Conservation (phyloP, 768 basidiomycete genomes). For the Lactarius psammicola region DNA sequence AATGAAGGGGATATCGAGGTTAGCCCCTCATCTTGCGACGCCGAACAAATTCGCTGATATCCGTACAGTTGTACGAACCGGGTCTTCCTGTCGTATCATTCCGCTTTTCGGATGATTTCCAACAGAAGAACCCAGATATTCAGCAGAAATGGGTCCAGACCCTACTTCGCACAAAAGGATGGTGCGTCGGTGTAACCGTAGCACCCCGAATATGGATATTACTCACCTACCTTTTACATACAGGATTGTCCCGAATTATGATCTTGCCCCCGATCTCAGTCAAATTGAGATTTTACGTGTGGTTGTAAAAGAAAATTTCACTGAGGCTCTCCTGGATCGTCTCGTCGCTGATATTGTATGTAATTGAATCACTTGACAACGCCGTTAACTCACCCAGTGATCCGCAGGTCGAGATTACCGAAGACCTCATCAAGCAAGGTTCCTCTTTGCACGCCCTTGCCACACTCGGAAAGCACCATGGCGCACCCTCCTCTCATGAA, state of each 20-base stretch:
- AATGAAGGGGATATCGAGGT: slow-evolving; percentile 63
- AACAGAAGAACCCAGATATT: slow-evolving; percentile 50
- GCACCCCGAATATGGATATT: neutral
- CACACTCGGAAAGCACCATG: slow-evolving; percentile 37
- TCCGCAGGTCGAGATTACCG: slow-evolving; percentile 59
- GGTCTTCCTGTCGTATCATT: slow-evolving; percentile 55
- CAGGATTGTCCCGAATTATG: slow-evolving; percentile 61
- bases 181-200: slow-evolving; percentile 31
- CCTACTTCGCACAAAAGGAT: slow-evolving; percentile 47
- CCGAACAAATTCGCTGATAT: slow-evolving; percentile 8
- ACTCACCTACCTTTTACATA: neutral
- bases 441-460: slow-evolving; percentile 54
- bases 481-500: slow-evolving; percentile 39
- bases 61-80: slow-evolving; percentile 43
- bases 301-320: slow-evolving; percentile 56
- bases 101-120: slow-evolving; percentile 55
- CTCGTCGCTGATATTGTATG: slow-evolving; percentile 69
- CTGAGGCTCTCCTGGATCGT: slow-evolving; percentile 48
- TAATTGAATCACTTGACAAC: slow-evolving; percentile 14
- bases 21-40: neutral
- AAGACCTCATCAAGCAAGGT: slow-evolving; percentile 48
- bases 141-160: slow-evolving; percentile 59
- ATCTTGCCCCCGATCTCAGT: slow-evolving; percentile 52
- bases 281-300: slow-evolving; percentile 59
- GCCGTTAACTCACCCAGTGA: slow-evolving; percentile 2